Evolutionary conservation across 2,329 filamentous ascomycete genomes (phyloP).

Genomic region (Pseudohalonectria lignicola): DNA sequence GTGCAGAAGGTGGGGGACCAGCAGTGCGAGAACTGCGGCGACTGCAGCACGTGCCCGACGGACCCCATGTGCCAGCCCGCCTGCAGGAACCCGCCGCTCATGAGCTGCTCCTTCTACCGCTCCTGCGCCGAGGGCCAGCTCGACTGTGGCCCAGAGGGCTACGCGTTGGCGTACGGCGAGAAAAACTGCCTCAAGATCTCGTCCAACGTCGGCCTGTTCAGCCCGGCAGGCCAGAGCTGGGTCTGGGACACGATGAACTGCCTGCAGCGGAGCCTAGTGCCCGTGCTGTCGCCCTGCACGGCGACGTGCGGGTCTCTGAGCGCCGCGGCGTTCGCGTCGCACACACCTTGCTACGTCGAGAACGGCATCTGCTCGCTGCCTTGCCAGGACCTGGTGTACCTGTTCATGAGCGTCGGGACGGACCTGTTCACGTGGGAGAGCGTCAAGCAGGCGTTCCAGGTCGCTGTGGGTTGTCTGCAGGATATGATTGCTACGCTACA

Average conservation of each 20-base stretch:
- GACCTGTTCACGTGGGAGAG: not conserved
- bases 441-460: not conserved
- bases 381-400: conserved; percentile 4
- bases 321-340: conserved; percentile 5
- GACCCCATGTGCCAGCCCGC: conserved; percentile 6
- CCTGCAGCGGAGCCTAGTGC: conserved; percentile 3
- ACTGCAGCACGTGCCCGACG: conserved; percentile 2
- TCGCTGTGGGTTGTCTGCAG: not conserved
- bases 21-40: conserved; percentile 4
- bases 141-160: no score
- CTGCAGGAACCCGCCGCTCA: conserved; percentile 2
- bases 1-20: not conserved
- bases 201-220: no score
- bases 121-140: no score
- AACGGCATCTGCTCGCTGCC: conserved; percentile 7
- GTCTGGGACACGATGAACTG: no score
- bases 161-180: no score
- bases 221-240: no score
- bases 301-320: conserved; percentile 3
- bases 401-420: conserved; percentile 5
- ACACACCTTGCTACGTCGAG: conserved; percentile 6
- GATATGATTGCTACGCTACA: not conserved
- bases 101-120: conserved; percentile 6
- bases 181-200: no score
- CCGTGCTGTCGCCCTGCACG: conserved; percentile 1